Evolutionary conservation across 2,329 filamentous ascomycete genomes (phyloP), one percentile per base, ranked within the genome.

Genomic region (Neoscytalidium dimidiatum): DNA sequence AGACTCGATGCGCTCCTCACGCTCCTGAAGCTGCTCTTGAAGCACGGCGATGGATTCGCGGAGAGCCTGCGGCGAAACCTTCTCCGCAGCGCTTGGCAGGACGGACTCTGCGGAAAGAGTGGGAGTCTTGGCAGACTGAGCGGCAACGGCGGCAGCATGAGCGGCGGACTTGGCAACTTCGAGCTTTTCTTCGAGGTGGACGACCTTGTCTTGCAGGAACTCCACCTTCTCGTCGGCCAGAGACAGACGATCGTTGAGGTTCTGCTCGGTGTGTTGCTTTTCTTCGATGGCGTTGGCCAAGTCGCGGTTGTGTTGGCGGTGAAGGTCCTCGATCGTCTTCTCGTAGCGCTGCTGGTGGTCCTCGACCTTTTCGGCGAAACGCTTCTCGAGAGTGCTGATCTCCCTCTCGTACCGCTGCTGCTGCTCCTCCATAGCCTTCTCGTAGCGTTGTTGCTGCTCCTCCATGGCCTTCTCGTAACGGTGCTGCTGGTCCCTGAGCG

Each of bases 41-140:
- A 99, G 84, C 19, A 97, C 95, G 79, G 96, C 89, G 74, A 99
- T 97, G 0, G 94, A 97, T 78, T 99, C 95, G 31, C 95, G 90
- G 33, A 99, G 86, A 6, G 95, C 95, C 78, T 98, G 94, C 0
- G 94, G 92, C 2, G 94, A 97, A 65, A 97, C 92, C 83, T 91
- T 96, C 76, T 95, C 92, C 0, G 92, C 91, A 3, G 88, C 74
- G 44, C 81, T 78, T n/a, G 78, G 76, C 31, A 74, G 70, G 53
- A 74, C 75, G 69, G 76, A 68, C 69, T 26, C 68, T 65, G 52
- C 68, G 69, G 64, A 13, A 44, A 60, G 58, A 66, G 82, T 74
- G 5, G 84, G 83, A 9, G 83, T 81, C 41, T 81, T 81, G 26
- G 74, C 73, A 31, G 77, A 76, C 66, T 84, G 82, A 49, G 79